Evolutionary conservation across 306 rosid genomes (phyloP).

Genomic region (Cicer arietinum): DNA sequence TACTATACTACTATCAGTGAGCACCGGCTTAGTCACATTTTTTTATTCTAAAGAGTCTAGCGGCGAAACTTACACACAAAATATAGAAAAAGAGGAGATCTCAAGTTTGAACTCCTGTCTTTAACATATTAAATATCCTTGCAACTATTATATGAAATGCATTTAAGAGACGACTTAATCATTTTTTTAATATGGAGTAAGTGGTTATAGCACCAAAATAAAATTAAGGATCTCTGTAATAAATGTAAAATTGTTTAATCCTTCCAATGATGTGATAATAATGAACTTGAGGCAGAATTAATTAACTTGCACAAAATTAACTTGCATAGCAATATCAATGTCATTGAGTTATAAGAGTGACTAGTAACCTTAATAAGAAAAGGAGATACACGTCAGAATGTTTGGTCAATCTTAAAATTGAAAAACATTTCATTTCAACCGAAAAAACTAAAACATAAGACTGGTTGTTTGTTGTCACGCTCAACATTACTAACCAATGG

Average conservation of each 20-base stretch:
- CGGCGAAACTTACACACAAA: too few relatives aligned
- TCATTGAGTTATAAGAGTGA: background rate
- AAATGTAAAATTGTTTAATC: background rate
- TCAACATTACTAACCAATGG: background rate
- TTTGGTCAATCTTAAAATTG: conserved; percentile 17
- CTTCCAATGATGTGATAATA: background rate
- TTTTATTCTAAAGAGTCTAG: background rate
- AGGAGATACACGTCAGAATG: conserved; percentile 30
- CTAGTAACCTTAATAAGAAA: background rate
- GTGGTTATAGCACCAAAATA: background rate
- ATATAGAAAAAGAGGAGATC: too few relatives aligned
- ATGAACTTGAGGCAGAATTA: background rate
- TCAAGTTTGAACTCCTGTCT: too few relatives aligned
- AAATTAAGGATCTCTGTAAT: background rate
- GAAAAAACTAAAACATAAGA: background rate
- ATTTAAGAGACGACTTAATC: background rate
- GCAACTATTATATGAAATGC: too few relatives aligned
- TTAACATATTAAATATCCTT: too few relatives aligned
- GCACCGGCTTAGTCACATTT: background rate
- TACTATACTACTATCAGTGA: background rate
- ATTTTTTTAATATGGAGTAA: background rate
- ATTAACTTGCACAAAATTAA: background rate
- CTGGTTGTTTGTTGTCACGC: conserved; percentile 33
- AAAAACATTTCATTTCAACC: conserved; percentile 11
- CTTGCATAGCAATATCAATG: background rate